A percentile compares a stretch with the other conserved stretches of the same genome.
These are phyloP conservation scores for Podospora australis DNA, from an alignment of 495 filamentous ascomycete species.

Conservation along the genomic window DNA sequence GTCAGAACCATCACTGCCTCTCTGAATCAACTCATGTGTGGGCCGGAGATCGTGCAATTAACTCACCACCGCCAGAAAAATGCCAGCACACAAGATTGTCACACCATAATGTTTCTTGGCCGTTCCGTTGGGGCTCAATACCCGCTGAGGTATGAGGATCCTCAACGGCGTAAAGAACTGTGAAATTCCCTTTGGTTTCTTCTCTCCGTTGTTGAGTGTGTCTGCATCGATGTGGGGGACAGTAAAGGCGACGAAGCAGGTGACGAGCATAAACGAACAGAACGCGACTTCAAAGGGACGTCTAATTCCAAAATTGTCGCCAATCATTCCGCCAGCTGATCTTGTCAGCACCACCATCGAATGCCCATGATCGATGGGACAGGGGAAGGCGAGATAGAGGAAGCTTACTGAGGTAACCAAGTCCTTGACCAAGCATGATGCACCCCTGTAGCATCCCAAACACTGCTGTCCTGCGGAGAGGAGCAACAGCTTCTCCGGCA, in stretches of 20 bases:
- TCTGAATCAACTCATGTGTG: too few relatives aligned
- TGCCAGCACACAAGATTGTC: conserved; percentile 45
- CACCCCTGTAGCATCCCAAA: conserved; percentile 50
- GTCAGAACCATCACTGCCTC: conserved; percentile 2
- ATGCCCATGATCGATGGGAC: not conserved
- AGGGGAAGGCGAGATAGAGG: not conserved
- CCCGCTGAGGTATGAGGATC: conserved; percentile 16
- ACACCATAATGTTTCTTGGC: conserved; percentile 44
- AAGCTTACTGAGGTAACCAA: conserved; percentile 44
- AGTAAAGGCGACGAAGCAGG: conserved; percentile 29
- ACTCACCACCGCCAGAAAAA: conserved; percentile 47
- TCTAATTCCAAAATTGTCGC: conserved; percentile 43
- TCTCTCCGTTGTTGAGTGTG: conserved; percentile 25
- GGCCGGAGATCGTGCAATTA: conserved; percentile 7
- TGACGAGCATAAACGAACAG: conserved; percentile 37
- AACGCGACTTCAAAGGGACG: conserved; percentile 49
- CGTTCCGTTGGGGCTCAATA: conserved; percentile 25
- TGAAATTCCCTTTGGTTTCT: conserved; percentile 27
- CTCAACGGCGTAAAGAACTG: conserved; percentile 49
- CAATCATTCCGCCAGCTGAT: conserved; percentile 46
- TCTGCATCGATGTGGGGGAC: conserved; percentile 38
- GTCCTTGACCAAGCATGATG: conserved; percentile 48
- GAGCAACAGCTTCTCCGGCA: conserved; percentile 44
- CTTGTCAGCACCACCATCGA: not conserved
- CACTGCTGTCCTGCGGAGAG: conserved; percentile 42